Percentiles rank a stretch among this genome's conserved stretches.
Evolutionary conservation across 177 flowering plant species (phyloP).

Genomic region (Vitis hybrid): DNA sequence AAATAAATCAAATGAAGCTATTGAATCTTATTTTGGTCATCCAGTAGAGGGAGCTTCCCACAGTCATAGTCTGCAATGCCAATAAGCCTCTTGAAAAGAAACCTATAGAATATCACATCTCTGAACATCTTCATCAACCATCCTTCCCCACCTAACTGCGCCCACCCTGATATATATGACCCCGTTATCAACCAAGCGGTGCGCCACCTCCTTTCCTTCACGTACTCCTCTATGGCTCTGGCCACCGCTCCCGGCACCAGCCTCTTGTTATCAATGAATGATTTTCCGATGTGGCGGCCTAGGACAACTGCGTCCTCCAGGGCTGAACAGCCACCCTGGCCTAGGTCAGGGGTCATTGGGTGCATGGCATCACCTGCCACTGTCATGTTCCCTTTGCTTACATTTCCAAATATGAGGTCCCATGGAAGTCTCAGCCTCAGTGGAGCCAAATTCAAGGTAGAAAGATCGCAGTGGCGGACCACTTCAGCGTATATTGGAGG

Average conservation of each 20-base stretch:
- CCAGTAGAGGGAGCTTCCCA: no score
- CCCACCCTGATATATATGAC: slow-evolving; percentile 19
- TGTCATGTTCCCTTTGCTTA: slow-evolving; percentile 23
- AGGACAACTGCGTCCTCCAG: slow-evolving; percentile 49
- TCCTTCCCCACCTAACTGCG: slow-evolving; percentile 5
- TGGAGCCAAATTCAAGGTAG: slow-evolving; percentile 27
- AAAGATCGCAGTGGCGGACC: slow-evolving; percentile 24
- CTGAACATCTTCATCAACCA: neutral
- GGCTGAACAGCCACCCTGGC: slow-evolving; percentile 54
- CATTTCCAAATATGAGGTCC: slow-evolving; percentile 23
- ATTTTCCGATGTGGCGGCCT: slow-evolving; percentile 23
- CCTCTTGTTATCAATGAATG: slow-evolving; percentile 5
- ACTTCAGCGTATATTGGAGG: slow-evolving; percentile 23
- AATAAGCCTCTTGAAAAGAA: no score
- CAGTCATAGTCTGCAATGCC: no score
- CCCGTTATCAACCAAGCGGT: slow-evolving; percentile 5
- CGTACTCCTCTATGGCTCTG: slow-evolving; percentile 21
- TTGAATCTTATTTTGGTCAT: no score
- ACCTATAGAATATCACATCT: no score
- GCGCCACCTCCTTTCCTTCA: slow-evolving; percentile 36
- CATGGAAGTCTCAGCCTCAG: slow-evolving; percentile 33
- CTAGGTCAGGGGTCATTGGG: slow-evolving; percentile 48
- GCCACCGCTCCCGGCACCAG: slow-evolving; percentile 5
- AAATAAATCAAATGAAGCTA: no score
- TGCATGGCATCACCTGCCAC: slow-evolving; percentile 57